Evolutionary conservation across 805 yeast species (phyloP), one percentile per base, ranked within the genome.

Genomic region (Metschnikowia similis): DNA sequence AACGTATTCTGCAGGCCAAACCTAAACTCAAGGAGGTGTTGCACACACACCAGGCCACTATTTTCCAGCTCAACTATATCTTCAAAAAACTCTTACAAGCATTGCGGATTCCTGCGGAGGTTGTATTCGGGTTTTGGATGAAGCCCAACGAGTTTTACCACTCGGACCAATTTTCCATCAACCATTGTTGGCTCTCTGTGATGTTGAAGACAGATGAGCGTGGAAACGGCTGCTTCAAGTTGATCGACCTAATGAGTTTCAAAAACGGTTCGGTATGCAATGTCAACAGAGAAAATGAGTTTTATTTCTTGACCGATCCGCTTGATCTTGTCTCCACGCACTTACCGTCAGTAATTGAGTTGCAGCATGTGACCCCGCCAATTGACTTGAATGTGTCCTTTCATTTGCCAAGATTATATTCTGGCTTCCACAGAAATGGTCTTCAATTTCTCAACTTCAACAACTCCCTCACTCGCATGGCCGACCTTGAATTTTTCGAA

Each of bases 161-260:
- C 51, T 70, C 71, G 51, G 77, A 74, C 51, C 75, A 81, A 40
- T 74, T 76, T 41, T 75, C 78, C 75, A 55, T 83, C 35, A 89
- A 90, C 60, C 99, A 94, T 66, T 82, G 87, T 48, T 94, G 99
- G 99, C 76, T 89, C 48, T 82, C 96, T 1, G 83, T 90, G 1
- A 65, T 85, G 34, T 67, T 90, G 13, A 85, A 88, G 83, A 84
- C 36, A 86, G 87, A 62, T 13, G 50, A 41, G 8, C 44, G 53
- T 6, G 55, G 56, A n/a, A 52, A 54, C 47, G 61, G 61, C 2
- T 36, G 44, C 6, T 90, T 91, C 81, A 74, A 92, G 52, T 76
- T 94, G 53, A 66, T 92, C 52, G 99, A 92, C 64, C 75, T 58
- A 67, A 74, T 50, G 67, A 76, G 63, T 59, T 68, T 69, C 52